Evolutionary conservation across 768 basidiomycete genomes (phyloP).

Genomic region (Asterophora parasitica): DNA sequence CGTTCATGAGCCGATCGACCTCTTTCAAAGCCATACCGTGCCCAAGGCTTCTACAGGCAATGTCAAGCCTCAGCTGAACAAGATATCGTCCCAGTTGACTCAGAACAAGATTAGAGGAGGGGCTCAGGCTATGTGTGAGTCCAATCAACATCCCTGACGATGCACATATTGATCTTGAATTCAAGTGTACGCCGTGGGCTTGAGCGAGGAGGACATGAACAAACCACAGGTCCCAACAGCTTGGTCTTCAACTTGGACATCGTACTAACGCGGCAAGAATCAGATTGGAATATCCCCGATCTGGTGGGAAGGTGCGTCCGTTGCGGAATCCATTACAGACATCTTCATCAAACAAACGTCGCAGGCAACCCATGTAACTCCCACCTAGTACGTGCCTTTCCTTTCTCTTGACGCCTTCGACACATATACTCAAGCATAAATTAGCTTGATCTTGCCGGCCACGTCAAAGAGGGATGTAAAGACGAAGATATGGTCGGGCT

Average conservation of each 20-base stretch:
- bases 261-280: slow-evolving; percentile 8
- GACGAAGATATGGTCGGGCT: slow-evolving; percentile 79
- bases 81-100: slow-evolving; percentile 66
- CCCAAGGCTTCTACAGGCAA: slow-evolving; percentile 26
- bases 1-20: slow-evolving; percentile 1
- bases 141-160: background rate
- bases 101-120: slow-evolving; percentile 73
- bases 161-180: background rate
- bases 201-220: slow-evolving; percentile 75
- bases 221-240: slow-evolving; percentile 65
- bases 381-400: slow-evolving; percentile 50
- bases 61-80: slow-evolving; percentile 54
- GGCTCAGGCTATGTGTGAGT: slow-evolving; percentile 83
- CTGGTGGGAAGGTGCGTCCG: slow-evolving; percentile 82
- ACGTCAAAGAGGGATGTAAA: slow-evolving; percentile 78
- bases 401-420: background rate
- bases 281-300: slow-evolving; percentile 85
- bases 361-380: slow-evolving; percentile 83
- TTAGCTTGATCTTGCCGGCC: slow-evolving; percentile 73
- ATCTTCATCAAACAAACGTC: background rate
- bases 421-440: background rate
- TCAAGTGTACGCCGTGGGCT: slow-evolving; percentile 72
- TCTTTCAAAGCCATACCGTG: slow-evolving; percentile 34
- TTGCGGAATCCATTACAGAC: background rate
- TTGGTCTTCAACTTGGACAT: background rate